Evolutionary conservation across 164 flowering plant genomes (phyloP), one percentile per base, ranked within the genome.

Genomic region (Magnolia sinica): DNA sequence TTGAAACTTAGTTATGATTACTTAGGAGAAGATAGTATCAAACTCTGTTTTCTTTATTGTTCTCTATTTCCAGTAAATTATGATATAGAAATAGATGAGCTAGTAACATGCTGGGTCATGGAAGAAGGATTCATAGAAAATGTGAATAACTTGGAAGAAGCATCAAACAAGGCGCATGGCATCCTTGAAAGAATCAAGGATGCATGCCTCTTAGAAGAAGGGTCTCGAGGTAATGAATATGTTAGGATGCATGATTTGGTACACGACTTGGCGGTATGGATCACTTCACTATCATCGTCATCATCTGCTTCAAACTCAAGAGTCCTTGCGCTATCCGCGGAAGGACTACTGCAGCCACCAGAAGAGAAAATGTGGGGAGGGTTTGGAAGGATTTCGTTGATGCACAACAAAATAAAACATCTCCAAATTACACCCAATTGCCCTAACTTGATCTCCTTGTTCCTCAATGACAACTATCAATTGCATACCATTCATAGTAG

Each of bases 1-100:
- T 71, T 76, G 59, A 76, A 76, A 61, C 23, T 37, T 1, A 76
- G 74, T 64, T 76, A 71, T 22, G 78, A 76, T 23, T n/a, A 23
- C 58, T 20, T 76, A 27, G 19, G 4, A 1, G 50, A 49, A 45
- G 68, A 55, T 59, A 24, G n/a, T 8, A 20, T 70, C 11, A 71
- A 72, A 64, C 7, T 22, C 9, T 72, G 74, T 27, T 76, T 76
- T 65, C 51, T 76, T 7, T 69, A 76, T 51, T 76, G 78, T 76
- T 68, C 73, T 7, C 50, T 76, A 11, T 76, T 52, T 58, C 73
- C 73, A 7, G 66, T 52, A 69, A 73, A 76, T 29, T 55, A 27
- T 68, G 72, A 75, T 11, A 76, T 76, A 1, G 16, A 52, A 2
- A 29, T 16, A 8, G 22, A 9, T 9, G 8, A 13, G 2, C 73